Base-by-base conservation (phyloP, 2,329 filamentous ascomycete genomes). In the Cytospora mali region DNA sequence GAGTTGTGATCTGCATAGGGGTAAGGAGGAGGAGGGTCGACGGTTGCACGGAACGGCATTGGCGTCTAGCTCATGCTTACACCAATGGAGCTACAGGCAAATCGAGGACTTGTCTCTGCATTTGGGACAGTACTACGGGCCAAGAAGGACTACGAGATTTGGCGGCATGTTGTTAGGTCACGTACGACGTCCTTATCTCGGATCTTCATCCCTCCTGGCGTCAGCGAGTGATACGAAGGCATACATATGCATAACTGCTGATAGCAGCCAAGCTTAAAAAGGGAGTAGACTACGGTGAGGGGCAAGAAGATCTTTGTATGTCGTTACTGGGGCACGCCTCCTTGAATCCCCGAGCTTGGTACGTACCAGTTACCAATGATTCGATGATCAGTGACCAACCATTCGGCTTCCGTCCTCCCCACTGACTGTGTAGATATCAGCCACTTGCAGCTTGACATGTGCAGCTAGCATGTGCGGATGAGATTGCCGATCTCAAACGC, bases 101-200 rank as follows among this genome's bases (percentile, higher is more conserved):
- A 23, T 21, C 48, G 6, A 16, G 9, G 33, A 6, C 0, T 18
- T 11, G 25, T 27, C 6, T 5, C 6, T 25, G 16, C 9, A n/a
- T 33, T 27, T 27, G 27, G 21, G 3, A 9, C 18, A 6, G 4
- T 14, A 35, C 14, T 42, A 21, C 33, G 18, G n/a, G 25, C 50
- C 35, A 51, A 51, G 49, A 21, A 33, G 39, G n/a, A 49, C 16
- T 21, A 33, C 48, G 50, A 54, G 35, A 54, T 35, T 54, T 42
- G 35, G 58, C 57, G 27, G 50, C n/a, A n/a, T n/a, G 25, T 21
- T 54, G 31, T 60, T 39, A 33, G 27, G 28, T 54, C 33, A 31
- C n/a, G 5, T 21, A 54, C 29, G 28, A 28, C 28, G 27, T 18
- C 35, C 35, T 60, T 25, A 48, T 60, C 33, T 54, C 58, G 50